Percentiles rank a stretch among this genome's conserved stretches.
Conservation (phyloP, 2,329 filamentous ascomycete species). For the Talaromyces rugulosus region DNA sequence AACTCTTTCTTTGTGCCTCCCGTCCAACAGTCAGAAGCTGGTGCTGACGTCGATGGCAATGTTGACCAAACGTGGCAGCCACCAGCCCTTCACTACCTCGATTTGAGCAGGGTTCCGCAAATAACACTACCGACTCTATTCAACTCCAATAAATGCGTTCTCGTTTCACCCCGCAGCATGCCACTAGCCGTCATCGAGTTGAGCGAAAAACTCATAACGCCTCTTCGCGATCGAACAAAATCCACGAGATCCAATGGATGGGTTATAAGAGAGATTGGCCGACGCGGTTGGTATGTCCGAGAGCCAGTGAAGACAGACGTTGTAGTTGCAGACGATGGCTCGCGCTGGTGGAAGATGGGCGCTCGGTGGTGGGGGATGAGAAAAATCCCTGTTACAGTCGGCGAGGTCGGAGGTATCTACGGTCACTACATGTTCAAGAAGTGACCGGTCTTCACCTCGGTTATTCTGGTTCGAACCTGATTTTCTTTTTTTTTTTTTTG, state of each 20-base stretch:
- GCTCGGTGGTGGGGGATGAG: constrained; percentile 81
- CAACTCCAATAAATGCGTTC: constrained; percentile 49
- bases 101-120: constrained; percentile 65
- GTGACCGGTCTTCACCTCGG: constrained; percentile 21
- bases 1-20: constrained; percentile 55
- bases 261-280: constrained; percentile 64
- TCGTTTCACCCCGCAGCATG: constrained; percentile 58
- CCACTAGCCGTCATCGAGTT: constrained; percentile 76
- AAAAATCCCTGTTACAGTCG: constrained; percentile 55
- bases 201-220: constrained; percentile 62
- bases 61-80: constrained; percentile 46
- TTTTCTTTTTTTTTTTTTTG: not conserved
- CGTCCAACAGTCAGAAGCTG: constrained; percentile 20
- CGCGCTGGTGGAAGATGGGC: constrained; percentile 75
- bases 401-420: constrained; percentile 56
- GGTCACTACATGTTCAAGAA: constrained; percentile 58
- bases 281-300: constrained; percentile 64
- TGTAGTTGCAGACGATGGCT: constrained; percentile 50
- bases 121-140: constrained; percentile 56
- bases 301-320: constrained; percentile 33
- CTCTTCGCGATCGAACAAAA: constrained; percentile 59
- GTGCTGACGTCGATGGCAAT: constrained; percentile 17
- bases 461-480: not conserved
- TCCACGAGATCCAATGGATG: constrained; percentile 59
- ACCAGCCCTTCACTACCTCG: constrained; percentile 67